Conservation (phyloP, 2,329 filamentous ascomycete species). For the Aspergillus sergii region DNA sequence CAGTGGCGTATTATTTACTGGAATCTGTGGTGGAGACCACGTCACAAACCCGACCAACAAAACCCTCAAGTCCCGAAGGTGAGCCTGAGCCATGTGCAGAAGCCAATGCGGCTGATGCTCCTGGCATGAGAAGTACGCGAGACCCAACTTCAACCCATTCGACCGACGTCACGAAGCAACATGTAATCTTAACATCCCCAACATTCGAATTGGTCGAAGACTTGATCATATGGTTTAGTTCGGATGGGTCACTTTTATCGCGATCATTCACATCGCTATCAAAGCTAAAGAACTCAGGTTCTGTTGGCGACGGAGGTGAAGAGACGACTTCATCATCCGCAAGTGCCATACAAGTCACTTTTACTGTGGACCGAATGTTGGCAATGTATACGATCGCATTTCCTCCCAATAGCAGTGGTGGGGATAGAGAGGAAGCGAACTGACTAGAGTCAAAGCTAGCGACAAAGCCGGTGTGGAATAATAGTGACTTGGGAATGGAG, state of each 20-base stretch:
- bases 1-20: slow-evolving; percentile 5
- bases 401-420: slow-evolving; percentile 59
- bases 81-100: slow-evolving; percentile 51
- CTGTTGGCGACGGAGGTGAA: slow-evolving; percentile 32
- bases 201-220: slow-evolving; percentile 22
- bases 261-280: slow-evolving; percentile 37
- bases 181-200: slow-evolving; percentile 51
- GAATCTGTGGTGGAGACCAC: slow-evolving; percentile 49
- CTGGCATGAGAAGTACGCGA: slow-evolving; percentile 63
- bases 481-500: slow-evolving; percentile 22
- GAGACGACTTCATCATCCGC: slow-evolving; percentile 34
- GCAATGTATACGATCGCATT: slow-evolving; percentile 78
- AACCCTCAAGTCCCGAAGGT: slow-evolving; percentile 60
- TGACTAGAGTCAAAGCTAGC: slow-evolving; percentile 70
- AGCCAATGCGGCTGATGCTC: slow-evolving; percentile 52
- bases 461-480: slow-evolving; percentile 66
- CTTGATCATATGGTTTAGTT: slow-evolving; percentile 33
- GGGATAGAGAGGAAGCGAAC: slow-evolving; percentile 42
- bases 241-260: slow-evolving; percentile 17
- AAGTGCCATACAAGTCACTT: slow-evolving; percentile 62
- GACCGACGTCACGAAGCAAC: slow-evolving; percentile 59
- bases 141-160: slow-evolving; percentile 61
- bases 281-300: slow-evolving; percentile 48
- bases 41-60: slow-evolving; percentile 55
- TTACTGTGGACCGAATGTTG: slow-evolving; percentile 80